phyloP scores from a whole-genome alignment of 306 rosid species.

The Casuarina glauca region DNA sequence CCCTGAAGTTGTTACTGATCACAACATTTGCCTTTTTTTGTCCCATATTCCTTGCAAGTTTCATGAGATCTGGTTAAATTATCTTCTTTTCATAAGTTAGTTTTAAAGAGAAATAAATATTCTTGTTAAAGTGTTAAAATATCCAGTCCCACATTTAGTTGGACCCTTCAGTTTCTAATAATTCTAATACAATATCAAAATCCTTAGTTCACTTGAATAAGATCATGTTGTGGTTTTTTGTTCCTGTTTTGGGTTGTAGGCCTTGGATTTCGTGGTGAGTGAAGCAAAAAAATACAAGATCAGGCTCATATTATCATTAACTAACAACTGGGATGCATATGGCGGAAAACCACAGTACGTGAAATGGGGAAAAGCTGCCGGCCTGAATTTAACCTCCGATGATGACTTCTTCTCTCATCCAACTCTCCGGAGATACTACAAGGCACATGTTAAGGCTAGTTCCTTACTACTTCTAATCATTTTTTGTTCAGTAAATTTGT shows the following conservation, averaged over 20 bases:
- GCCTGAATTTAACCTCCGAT: slow-evolving; percentile 76
- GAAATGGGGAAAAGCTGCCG: slow-evolving; percentile 91
- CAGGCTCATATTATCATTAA: slow-evolving; percentile 73
- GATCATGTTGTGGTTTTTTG: too few species aligned
- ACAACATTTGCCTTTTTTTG: too few species aligned
- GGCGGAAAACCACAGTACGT: slow-evolving; percentile 96
- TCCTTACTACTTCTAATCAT: slow-evolving; percentile 7
- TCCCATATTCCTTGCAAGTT: too few species aligned
- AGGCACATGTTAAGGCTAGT: slow-evolving; percentile 82
- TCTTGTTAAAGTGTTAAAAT: too few species aligned
- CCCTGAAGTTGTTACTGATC: neutral
- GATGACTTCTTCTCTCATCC: slow-evolving; percentile 88
- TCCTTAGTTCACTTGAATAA: too few species aligned
- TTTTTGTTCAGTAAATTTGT: slow-evolving; percentile 3
- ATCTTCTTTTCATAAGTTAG: too few species aligned
- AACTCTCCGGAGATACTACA: slow-evolving; percentile 77
- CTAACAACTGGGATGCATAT: slow-evolving; percentile 94
- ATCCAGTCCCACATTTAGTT: too few species aligned
- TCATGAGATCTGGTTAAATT: too few species aligned
- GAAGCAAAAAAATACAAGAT: slow-evolving; percentile 86
- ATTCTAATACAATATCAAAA: too few species aligned
- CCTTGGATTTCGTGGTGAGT: slow-evolving; percentile 83
- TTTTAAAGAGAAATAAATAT: too few species aligned
- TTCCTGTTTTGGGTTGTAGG: slow-evolving; percentile 43
- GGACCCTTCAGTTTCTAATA: too few species aligned